phyloP scores from a whole-genome alignment of 495 filamentous ascomycete species.

The Podospora pseudoanserina region DNA sequence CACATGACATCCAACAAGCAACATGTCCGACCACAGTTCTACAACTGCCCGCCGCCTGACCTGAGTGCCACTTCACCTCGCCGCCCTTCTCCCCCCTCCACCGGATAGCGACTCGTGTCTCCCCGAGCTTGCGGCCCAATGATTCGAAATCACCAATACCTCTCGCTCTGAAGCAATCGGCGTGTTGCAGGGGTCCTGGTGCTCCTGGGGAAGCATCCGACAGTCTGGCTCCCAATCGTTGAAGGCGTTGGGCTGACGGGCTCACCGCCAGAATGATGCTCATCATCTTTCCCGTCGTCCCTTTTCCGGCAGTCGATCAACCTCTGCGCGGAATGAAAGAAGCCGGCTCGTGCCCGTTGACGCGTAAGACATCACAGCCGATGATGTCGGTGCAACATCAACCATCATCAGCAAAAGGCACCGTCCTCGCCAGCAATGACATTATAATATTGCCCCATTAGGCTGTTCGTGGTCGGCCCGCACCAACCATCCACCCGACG shows the following conservation, averaged over 20 bases:
- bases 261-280: slow-evolving; percentile 16
- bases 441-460: slow-evolving; percentile 11
- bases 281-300: background rate
- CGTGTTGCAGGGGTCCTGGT: slow-evolving; percentile 1
- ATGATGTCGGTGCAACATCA: slow-evolving; percentile 6
- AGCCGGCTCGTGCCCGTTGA: background rate
- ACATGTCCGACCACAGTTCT: background rate
- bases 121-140: background rate
- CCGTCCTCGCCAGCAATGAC: slow-evolving; percentile 4
- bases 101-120: background rate
- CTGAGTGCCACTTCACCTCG: background rate
- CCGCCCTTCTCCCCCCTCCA: background rate
- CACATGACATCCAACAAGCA: background rate
- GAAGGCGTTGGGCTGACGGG: slow-evolving; percentile 2
- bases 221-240: slow-evolving; percentile 4
- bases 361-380: background rate
- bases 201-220: background rate
- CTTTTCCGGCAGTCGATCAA: slow-evolving; percentile 11
- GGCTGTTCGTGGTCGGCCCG: slow-evolving; percentile 19
- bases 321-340: background rate
- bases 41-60: background rate
- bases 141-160: background rate
- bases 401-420: slow-evolving; percentile 6
- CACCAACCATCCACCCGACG: background rate
- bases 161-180: background rate